These are phyloP conservation scores for Zygnema cylindricum DNA, from an alignment of 139 green algal species.

Conservation along the genomic window DNA sequence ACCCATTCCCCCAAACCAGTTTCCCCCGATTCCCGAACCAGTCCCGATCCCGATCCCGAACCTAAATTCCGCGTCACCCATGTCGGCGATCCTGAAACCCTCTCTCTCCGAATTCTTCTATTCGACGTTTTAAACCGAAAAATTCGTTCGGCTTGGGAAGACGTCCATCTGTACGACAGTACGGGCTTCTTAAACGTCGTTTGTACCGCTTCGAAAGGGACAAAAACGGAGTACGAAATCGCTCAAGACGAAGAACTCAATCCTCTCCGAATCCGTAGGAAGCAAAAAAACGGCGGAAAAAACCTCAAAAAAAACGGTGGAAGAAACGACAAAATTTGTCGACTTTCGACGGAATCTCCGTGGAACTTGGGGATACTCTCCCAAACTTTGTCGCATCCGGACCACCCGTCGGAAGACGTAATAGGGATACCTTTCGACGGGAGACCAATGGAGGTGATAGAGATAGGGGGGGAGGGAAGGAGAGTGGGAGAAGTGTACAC, in stretches of 20 bases:
- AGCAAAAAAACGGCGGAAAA: background rate
- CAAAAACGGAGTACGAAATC: background rate
- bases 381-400: slow-evolving; percentile 31
- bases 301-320: too few relatives aligned
- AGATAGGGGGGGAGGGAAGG: slow-evolving; percentile 26
- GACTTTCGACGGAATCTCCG: slow-evolving; percentile 3
- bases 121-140: slow-evolving; percentile 8
- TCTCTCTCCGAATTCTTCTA: slow-evolving; percentile 26
- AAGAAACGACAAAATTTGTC: background rate
- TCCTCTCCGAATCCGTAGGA: background rate
- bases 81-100: slow-evolving; percentile 18
- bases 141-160: slow-evolving; percentile 21
- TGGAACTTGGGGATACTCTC: slow-evolving; percentile 39
- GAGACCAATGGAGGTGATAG: slow-evolving; percentile 28
- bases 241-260: slow-evolving; percentile 32
- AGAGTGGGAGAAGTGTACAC: slow-evolving; percentile 32
- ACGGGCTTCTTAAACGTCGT: slow-evolving; percentile 28
- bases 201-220: slow-evolving; percentile 8
- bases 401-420: background rate
- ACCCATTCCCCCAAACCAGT: background rate
- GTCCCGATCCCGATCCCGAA: background rate
- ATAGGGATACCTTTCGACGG: slow-evolving; percentile 26
- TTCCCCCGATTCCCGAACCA: background rate
- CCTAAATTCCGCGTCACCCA: slow-evolving; percentile 1
- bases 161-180: slow-evolving; percentile 23